Conservation (phyloP, 225 moss, liverwort and hornwort genomes). For the Rhytidiadelphus loreus region DNA sequence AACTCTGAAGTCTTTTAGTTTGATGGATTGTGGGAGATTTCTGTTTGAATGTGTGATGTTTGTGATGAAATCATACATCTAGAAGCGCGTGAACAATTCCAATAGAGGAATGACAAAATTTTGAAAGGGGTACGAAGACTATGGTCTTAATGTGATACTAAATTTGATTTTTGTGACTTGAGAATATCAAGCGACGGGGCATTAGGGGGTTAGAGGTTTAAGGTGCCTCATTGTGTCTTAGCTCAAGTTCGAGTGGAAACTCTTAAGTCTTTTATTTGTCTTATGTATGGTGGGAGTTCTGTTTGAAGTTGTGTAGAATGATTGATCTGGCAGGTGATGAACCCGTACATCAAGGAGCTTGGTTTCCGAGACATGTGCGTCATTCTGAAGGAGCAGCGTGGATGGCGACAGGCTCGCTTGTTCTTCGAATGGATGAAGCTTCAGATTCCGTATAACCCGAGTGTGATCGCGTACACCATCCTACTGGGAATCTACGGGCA, state of each 20-base stretch:
- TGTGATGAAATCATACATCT: conserved; percentile 56
- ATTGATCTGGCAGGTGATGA: conserved; percentile 48
- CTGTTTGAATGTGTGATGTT: neutral
- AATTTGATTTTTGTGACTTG: neutral
- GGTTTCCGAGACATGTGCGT: conserved; percentile 89
- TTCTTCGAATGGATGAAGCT: conserved; percentile 99
- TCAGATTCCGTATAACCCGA: conserved; percentile 76
- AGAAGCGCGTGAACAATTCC: conserved; percentile 15
- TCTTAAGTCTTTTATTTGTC: neutral
- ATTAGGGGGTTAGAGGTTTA: neutral
- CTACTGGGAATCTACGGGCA: conserved; percentile 64
- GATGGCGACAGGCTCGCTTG: conserved; percentile 68
- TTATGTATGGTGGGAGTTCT: neutral
- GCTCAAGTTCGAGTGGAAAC: neutral
- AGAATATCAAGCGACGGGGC: neutral
- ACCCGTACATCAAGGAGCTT: conserved; percentile 59
- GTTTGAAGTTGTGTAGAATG: neutral
- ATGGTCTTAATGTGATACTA: neutral
- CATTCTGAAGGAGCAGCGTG: conserved; percentile 78
- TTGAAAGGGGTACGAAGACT: neutral
- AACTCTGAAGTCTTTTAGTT: neutral
- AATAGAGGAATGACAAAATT: neutral
- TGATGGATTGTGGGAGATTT: neutral
- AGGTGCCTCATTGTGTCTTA: neutral
- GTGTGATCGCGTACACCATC: conserved; percentile 87